Evolutionary conservation across 2,329 filamentous ascomycete species (phyloP), one percentile per base, ranked within the genome.

Genomic region (Botrytis galanthina): DNA sequence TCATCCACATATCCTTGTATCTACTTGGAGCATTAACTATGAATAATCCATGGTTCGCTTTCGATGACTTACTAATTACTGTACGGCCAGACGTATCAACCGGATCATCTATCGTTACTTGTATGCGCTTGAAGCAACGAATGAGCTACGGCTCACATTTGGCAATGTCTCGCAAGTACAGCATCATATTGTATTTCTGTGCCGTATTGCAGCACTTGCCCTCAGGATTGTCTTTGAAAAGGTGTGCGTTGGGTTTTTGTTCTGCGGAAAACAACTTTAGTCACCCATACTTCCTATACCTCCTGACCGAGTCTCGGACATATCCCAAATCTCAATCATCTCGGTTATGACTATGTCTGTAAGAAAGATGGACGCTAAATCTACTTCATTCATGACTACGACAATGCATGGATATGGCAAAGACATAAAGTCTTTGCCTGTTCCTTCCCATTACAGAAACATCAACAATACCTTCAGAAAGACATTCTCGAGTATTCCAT

Each of bases 1-100:
- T 12, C 0, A 14, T 51, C 0, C 0, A 26, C 6, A 14, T n/a
- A n/a, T 14, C 5, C 48, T 16, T n/a, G 10, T 51, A 51, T n/a
- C 1, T 3, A 16, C n/a, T 16, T n/a, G 26, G 12, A 51, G 12
- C n/a, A 16, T 16, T 16, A 1, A 48, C 12, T 26, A 26, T 48
- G 10, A 51, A 51, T 3, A n/a, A n/a, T n/a, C 48, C 5, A 51
- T 16, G 48, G 12, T 7, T 51, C 26, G 48, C 3, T 12, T 51
- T 6, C 12, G 12, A 14, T 2, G 48, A 14, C 4, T 12, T 6
- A 16, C 46, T 48, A 8, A 12, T 26, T 12, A 12, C 46, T 48
- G 48, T 51, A 51, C 26, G 48, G 26, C 12, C 26, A 7, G 48
- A n/a, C 26, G 12, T 51, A 51, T 51, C 26, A 16, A 51, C 26